Conservation (phyloP, 345 rosid species). For the Sonneratia alba region DNA sequence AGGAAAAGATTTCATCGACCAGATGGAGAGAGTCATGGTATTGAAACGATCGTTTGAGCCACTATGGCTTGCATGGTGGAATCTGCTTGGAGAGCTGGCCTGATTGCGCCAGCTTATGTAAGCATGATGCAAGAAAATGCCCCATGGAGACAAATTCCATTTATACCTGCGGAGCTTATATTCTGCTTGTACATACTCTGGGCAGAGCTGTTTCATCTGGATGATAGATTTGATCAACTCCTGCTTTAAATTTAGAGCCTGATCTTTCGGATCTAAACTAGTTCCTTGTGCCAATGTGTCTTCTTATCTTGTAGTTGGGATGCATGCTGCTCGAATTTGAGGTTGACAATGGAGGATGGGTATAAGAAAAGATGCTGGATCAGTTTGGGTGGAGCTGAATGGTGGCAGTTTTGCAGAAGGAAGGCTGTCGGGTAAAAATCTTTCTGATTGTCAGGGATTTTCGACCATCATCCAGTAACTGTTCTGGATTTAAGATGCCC, state of each 20-base stretch:
- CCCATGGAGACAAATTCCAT: constrained; percentile 21
- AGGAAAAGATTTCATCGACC: constrained; percentile 9
- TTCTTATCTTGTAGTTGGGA: constrained; percentile 21
- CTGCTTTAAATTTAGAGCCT: constrained; percentile 18
- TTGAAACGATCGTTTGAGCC: constrained; percentile 21
- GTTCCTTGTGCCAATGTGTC: constrained; percentile 16
- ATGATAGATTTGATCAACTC: constrained; percentile 8
- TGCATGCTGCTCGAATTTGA: constrained; percentile 18
- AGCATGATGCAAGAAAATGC: constrained; percentile 18
- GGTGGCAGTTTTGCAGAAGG: neutral
- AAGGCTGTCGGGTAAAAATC: constrained; percentile 1
- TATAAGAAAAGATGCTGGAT: constrained; percentile 15
- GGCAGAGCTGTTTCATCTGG: constrained; percentile 8
- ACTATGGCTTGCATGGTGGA: constrained; percentile 29
- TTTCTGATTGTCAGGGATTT: neutral
- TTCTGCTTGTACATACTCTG: constrained; percentile 21
- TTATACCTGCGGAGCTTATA: constrained; percentile 26
- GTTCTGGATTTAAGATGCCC: neutral
- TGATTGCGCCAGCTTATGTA: constrained; percentile 21
- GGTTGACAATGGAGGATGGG: constrained; percentile 14
- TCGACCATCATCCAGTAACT: neutral
- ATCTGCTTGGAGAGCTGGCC: constrained; percentile 28
- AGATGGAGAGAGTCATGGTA: constrained; percentile 13
- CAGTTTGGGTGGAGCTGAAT: constrained; percentile 16
- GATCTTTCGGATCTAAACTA: constrained; percentile 19